Conservation (phyloP, 768 basidiomycete species). For the Asterophora parasitica region DNA sequence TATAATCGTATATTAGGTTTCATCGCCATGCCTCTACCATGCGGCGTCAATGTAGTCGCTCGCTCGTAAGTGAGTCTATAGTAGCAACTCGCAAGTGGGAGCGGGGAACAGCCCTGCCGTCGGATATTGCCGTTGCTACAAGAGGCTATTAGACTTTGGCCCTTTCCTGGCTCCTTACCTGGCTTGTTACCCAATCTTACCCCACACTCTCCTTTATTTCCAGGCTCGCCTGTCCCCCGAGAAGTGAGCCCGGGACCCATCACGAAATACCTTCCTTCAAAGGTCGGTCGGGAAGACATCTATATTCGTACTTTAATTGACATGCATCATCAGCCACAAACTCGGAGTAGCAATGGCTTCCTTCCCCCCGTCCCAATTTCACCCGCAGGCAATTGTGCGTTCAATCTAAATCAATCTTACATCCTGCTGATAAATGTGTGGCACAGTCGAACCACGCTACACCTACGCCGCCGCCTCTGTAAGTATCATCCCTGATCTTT, state of each 20-base stretch:
- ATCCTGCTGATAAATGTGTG: background rate
- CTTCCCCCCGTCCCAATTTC: conserved; percentile 1
- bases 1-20: conserved; percentile 8
- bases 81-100: background rate
- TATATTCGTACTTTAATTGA: background rate
- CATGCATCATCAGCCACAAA: background rate
- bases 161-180: background rate
- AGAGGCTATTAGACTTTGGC: conserved; percentile 11
- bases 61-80: background rate
- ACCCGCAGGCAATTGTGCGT: conserved; percentile 10
- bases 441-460: conserved; percentile 26
- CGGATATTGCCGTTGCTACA: conserved; percentile 15
- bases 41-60: conserved; percentile 1
- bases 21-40: conserved; percentile 8
- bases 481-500: conserved; percentile 45
- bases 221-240: conserved; percentile 1
- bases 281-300: conserved; percentile 1
- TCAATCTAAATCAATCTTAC: background rate
- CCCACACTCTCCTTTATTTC: background rate
- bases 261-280: background rate
- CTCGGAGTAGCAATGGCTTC: background rate
- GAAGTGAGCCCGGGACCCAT: background rate
- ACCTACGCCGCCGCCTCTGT: conserved; percentile 42
- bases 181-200: background rate
- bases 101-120: conserved; percentile 5